A percentile compares a stretch with the other conserved stretches of the same genome.
phyloP scores from a whole-genome alignment of 2,329 filamentous ascomycete genomes.

The Aureobasidium sp. region DNA sequence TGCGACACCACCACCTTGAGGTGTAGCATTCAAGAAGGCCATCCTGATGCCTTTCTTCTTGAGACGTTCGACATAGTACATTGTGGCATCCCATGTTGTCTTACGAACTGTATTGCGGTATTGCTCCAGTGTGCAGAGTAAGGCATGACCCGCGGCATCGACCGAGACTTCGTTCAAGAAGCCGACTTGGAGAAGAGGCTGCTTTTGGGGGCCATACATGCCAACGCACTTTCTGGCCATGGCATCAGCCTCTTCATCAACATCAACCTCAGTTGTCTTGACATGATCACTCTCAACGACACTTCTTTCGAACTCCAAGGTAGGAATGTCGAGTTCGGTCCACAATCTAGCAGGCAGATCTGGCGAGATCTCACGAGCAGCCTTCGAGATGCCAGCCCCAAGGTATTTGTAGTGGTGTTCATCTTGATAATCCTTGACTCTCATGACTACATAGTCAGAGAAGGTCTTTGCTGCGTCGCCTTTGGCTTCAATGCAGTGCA shows the following conservation, averaged over 20 bases:
- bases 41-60: conserved; percentile 59
- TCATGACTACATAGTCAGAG: conserved; percentile 51
- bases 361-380: conserved; percentile 55
- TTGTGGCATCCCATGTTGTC: conserved; percentile 59
- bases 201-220: conserved; percentile 64
- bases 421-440: conserved; percentile 54
- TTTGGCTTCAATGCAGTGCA: conserved; percentile 46
- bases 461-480: conserved; percentile 12
- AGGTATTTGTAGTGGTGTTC: conserved; percentile 67
- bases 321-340: conserved; percentile 69
- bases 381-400: conserved; percentile 61
- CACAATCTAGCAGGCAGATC: conserved; percentile 64
- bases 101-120: conserved; percentile 56
- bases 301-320: conserved; percentile 54
- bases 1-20: conserved; percentile 75
- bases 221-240: conserved; percentile 74
- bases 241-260: conserved; percentile 76
- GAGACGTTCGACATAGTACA: conserved; percentile 57
- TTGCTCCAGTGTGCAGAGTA: conserved; percentile 50
- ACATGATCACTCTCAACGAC: conserved; percentile 70
- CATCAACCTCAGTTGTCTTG: conserved; percentile 56
- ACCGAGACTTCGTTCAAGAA: conserved; percentile 64
- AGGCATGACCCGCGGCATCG: conserved; percentile 58
- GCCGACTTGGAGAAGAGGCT: conserved; percentile 60
- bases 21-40: conserved; percentile 73